Evolutionary conservation across 2,329 filamentous ascomycete species (phyloP), one percentile per base, ranked within the genome.

Genomic region (Aspergillus texensis): DNA sequence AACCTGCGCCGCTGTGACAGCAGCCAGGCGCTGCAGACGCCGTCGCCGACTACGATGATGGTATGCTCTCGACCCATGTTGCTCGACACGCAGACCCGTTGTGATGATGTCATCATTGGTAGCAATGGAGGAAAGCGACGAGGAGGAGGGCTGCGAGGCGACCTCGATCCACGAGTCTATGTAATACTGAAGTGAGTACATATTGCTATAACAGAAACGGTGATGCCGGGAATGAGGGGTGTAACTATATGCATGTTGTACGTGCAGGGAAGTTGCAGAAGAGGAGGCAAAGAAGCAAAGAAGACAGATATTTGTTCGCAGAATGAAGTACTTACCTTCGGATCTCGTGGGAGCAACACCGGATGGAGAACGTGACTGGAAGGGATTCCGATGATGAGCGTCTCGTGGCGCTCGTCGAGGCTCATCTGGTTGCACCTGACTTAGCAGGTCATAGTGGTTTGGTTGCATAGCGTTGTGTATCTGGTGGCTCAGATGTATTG

Each of bases 151-250:
- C 71, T 95, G 92, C 4, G 94, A 97, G 54, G 91, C 88, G 65
- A 99, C 89, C 77, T 99, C 94, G 71, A 98, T 88, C 95, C 95
- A 99, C 10, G 95, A 97, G 81, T 98, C 95, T 94, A 82, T 69
- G 62, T 80, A 81, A 71, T 79, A 78, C 53, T 72, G 76, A 36
- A 79, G 76, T 81, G 78, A 82, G 77, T 80, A 80, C 76, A 81
- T 79, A 62, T 30, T 68, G 64, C 16, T 52, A 60, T 32, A 26
- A 55, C 64, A 50, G 43, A 46, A 58, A 36, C 19, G 45, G 26
- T 30, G 28, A 61, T 39, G 63, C n/a, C n/a, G 45, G 53, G 34
- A 52, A 61, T 46, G 39, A 39, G 62, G 62, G 58, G 66, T 53
- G 45, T 52, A 62, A 62, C 32, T 54, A 58, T 39, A 64, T 67